A percentile compares a stretch with the other conserved stretches of the same genome.
phyloP scores from a whole-genome alignment of 306 rosid genomes.

The Medicago ruthenica region DNA sequence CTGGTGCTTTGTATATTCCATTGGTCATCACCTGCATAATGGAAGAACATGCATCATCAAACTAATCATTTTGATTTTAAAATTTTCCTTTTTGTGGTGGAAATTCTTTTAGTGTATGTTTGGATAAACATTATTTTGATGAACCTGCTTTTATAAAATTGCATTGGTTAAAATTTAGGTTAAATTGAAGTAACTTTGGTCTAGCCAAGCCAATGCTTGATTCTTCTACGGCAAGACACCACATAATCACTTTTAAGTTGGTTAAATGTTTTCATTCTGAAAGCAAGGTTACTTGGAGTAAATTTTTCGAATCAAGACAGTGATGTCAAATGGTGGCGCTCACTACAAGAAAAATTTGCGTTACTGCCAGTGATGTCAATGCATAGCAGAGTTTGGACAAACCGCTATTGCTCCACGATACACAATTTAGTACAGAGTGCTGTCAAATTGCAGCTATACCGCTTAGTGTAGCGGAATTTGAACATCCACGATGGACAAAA shows the following conservation, averaged over 20 bases:
- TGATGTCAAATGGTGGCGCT: background rate
- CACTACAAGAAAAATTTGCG: no score
- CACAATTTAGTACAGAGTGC: background rate
- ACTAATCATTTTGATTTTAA: no score
- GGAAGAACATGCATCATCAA: background rate
- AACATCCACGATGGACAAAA: no score
- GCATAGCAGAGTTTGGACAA: background rate
- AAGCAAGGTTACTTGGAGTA: no score
- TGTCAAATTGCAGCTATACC: background rate
- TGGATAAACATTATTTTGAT: background rate
- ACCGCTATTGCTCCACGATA: background rate
- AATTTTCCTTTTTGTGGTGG: background rate
- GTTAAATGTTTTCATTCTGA: background rate
- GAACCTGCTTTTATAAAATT: background rate
- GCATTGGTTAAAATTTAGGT: no score
- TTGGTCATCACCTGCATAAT: slow-evolving; percentile 55
- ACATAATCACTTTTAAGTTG: background rate
- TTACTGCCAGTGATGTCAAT: background rate
- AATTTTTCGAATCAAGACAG: background rate
- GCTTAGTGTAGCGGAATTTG: no score
- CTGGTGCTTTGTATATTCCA: slow-evolving; percentile 59
- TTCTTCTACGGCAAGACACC: background rate
- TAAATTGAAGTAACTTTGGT: background rate
- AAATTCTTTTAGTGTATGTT: background rate
- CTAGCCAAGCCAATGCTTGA: background rate